A percentile compares a stretch with the other conserved stretches of the same genome.
Conservation (phyloP, 2,329 filamentous ascomycete genomes). For the Penicillium sp. region DNA sequence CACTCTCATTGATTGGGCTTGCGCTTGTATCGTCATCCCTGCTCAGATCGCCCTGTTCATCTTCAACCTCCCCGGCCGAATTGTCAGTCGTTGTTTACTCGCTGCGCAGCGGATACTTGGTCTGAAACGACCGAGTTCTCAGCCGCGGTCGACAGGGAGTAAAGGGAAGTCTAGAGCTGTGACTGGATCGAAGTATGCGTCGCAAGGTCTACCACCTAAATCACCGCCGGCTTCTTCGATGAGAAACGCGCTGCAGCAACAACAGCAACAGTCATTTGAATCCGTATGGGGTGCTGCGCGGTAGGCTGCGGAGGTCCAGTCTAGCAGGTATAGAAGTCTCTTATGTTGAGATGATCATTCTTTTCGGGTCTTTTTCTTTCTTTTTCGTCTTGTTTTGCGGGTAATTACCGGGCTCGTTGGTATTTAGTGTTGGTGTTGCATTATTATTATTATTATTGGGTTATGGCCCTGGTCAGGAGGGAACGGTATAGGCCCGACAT, state of each 20-base stretch:
- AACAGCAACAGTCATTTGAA: constrained; percentile 17
- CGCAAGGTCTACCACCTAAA: constrained; percentile 10
- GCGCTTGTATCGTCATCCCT: constrained; percentile 45
- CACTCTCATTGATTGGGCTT: constrained; percentile 45
- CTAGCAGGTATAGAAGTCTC: neutral
- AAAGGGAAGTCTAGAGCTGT: constrained; percentile 34
- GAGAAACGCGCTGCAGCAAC: neutral
- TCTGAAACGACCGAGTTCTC: constrained; percentile 8
- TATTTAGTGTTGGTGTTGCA: neutral
- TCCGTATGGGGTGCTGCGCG: constrained; percentile 4
- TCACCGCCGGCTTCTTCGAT: neutral
- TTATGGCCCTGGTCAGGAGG: neutral
- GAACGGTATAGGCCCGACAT: neutral
- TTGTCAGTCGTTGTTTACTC: constrained; percentile 29
- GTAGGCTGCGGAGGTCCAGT: neutral
- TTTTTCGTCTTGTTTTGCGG: neutral
- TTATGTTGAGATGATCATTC: neutral
- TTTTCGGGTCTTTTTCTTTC: constrained; percentile 1
- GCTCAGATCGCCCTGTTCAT: constrained; percentile 40
- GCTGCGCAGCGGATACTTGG: constrained; percentile 19
- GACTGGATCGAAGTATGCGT: constrained; percentile 9
- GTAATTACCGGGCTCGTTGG: neutral
- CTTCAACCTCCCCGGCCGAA: constrained; percentile 40
- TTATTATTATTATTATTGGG: no score
- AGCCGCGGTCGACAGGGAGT: constrained; percentile 7